Evolutionary conservation across 2,329 filamentous ascomycete species (phyloP).

Genomic region (Colletotrichum incanum): DNA sequence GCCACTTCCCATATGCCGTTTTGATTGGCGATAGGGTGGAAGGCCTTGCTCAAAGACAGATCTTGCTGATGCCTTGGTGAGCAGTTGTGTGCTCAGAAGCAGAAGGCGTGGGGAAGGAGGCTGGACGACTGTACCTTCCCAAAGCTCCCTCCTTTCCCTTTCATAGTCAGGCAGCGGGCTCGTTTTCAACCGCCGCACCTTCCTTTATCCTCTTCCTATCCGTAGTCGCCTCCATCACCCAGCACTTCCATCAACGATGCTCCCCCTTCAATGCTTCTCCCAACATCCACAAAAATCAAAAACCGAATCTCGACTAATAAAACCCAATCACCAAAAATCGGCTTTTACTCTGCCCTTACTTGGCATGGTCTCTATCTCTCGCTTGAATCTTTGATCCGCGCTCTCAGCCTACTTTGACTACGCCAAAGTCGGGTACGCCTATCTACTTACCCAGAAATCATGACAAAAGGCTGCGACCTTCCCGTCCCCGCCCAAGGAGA

Average conservation of each 20-base stretch:
- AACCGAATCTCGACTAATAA: neutral
- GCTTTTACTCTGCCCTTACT: neutral
- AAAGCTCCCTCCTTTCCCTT: neutral
- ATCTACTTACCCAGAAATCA: neutral
- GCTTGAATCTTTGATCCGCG: neutral
- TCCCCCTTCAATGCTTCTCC: neutral
- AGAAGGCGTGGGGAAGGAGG: neutral
- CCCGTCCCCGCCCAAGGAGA: constrained; percentile 24
- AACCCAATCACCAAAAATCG: too few species aligned
- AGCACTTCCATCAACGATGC: neutral
- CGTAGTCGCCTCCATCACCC: neutral
- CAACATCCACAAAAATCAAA: neutral
- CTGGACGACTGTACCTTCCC: neutral
- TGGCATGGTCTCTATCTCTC: neutral
- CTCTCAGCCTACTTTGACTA: neutral
- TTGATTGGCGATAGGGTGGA: neutral
- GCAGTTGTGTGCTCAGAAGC: neutral
- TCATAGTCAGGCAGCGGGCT: neutral
- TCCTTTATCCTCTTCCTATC: neutral
- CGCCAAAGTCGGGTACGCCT: neutral
- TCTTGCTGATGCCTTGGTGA: neutral
- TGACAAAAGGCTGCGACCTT: neutral
- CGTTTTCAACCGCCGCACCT: neutral
- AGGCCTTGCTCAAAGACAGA: neutral
- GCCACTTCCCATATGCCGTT: neutral